phyloP scores from a whole-genome alignment of 2,329 filamentous ascomycete genomes.

The Elsinoe australis region DNA sequence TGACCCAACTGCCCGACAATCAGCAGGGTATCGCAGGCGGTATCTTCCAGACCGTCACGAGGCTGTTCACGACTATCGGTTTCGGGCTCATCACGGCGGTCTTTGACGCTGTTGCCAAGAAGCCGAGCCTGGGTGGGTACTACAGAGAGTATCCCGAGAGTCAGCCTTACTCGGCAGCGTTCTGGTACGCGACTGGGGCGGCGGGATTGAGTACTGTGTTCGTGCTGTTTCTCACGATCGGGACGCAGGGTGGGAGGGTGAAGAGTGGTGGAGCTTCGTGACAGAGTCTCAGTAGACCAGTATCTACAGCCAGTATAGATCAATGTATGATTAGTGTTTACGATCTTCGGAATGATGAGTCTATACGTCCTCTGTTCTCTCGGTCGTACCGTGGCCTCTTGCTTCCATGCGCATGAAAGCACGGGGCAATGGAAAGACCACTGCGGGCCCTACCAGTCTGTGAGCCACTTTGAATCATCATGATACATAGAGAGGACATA shows the following conservation, averaged over 20 bases:
- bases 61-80: constrained; percentile 52
- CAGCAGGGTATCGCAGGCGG: constrained; percentile 60
- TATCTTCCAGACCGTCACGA: constrained; percentile 59
- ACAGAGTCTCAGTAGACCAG: no score
- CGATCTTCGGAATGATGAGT: no score
- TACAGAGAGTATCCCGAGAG: constrained; percentile 26
- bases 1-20: constrained; percentile 54
- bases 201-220: constrained; percentile 40
- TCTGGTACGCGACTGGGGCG: constrained; percentile 44
- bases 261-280: no score
- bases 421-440: no score
- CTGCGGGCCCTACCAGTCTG: no score
- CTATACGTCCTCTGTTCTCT: no score
- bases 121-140: constrained; percentile 32
- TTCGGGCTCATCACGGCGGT: constrained; percentile 57
- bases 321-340: no score
- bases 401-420: no score
- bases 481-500: no score
- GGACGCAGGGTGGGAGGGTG: constrained; percentile 44
- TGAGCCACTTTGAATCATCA: no score
- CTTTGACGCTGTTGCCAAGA: constrained; percentile 41
- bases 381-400: no score
- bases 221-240: constrained; percentile 46
- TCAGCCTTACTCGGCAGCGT: constrained; percentile 46
- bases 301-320: no score